Percentiles rank a stretch among this genome's conserved stretches.
phyloP scores from a whole-genome alignment of 1,139 yeast species.

The Yamadazyma dushanensis region DNA sequence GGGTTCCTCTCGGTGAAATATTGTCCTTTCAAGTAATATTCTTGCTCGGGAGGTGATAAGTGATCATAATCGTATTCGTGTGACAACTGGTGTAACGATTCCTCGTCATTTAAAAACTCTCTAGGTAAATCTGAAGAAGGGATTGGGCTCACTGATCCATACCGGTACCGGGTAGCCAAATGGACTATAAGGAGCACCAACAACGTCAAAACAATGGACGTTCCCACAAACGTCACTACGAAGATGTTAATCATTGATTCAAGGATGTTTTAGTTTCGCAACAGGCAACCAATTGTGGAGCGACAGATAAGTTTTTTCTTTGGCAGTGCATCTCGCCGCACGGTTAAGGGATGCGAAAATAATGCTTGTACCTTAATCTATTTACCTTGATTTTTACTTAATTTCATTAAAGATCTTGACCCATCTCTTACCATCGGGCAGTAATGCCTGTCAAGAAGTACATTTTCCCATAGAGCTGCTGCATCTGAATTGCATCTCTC shows the following conservation, averaged over 20 bases:
- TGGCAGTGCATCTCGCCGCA: too few relatives aligned
- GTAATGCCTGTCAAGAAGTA: slow-evolving; percentile 76
- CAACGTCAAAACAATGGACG: background rate
- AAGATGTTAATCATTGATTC: slow-evolving; percentile 9
- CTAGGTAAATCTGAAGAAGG: slow-evolving; percentile 28
- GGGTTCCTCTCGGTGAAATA: slow-evolving; percentile 34
- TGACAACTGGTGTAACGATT: slow-evolving; percentile 33
- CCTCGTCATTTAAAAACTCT: slow-evolving; percentile 46
- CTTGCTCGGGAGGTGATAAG: slow-evolving; percentile 47
- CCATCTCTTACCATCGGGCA: slow-evolving; percentile 71
- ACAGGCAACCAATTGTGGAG: slow-evolving; percentile 1
- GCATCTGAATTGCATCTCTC: slow-evolving; percentile 84
- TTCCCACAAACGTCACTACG: slow-evolving; percentile 16
- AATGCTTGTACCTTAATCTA: too few relatives aligned
- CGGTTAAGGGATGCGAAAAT: too few relatives aligned
- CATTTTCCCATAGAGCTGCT: slow-evolving; percentile 88
- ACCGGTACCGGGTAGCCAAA: background rate
- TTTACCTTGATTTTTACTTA: slow-evolving; percentile 25
- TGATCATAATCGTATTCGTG: slow-evolving; percentile 39
- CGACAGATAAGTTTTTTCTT: background rate
- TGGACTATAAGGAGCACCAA: background rate
- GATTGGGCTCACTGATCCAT: background rate
- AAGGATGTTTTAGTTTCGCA: slow-evolving; percentile 1
- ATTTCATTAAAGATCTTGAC: slow-evolving; percentile 43
- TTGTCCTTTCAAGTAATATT: slow-evolving; percentile 35